Conservation (phyloP, 2,329 filamentous ascomycete species). For the Calonectria hawksworthii region DNA sequence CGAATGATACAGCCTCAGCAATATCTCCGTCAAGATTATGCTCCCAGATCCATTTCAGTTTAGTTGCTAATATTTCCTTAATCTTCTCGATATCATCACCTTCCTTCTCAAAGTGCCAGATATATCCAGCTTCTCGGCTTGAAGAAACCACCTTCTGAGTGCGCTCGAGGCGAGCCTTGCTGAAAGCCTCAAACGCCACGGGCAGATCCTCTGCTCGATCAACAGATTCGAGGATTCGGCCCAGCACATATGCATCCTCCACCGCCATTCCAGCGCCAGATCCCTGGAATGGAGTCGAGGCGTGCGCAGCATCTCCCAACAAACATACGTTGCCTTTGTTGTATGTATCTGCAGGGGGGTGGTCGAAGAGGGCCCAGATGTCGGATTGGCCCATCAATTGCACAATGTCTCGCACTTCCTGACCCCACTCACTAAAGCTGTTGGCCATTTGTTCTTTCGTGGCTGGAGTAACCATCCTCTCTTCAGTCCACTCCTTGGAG, state of each 20-base stretch:
- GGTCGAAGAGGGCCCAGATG: conserved; percentile 20
- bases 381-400: conserved; percentile 23
- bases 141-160: conserved; percentile 21
- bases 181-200: conserved; percentile 21
- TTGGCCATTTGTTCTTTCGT: conserved; percentile 19
- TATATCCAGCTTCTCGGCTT: conserved; percentile 24
- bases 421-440: conserved; percentile 15
- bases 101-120: conserved; percentile 24
- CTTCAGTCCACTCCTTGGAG: conserved; percentile 16
- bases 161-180: conserved; percentile 8
- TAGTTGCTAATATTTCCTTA: conserved; percentile 10
- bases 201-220: conserved; percentile 14
- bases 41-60: conserved; percentile 24
- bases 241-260: conserved; percentile 50
- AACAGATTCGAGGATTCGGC: conserved; percentile 9
- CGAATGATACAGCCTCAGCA: neutral
- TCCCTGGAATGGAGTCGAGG: conserved; percentile 24
- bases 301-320: conserved; percentile 31
- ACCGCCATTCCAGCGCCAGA: conserved; percentile 26
- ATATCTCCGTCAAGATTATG: conserved; percentile 10
- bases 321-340: conserved; percentile 20
- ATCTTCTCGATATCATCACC: conserved; percentile 27
- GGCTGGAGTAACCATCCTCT: conserved; percentile 17
- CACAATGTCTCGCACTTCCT: conserved; percentile 16
- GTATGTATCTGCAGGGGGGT: conserved; percentile 5